These are phyloP conservation scores for Leishmania mexicana DNA, from an alignment of 208 protist species.

Conservation along the genomic window DNA sequence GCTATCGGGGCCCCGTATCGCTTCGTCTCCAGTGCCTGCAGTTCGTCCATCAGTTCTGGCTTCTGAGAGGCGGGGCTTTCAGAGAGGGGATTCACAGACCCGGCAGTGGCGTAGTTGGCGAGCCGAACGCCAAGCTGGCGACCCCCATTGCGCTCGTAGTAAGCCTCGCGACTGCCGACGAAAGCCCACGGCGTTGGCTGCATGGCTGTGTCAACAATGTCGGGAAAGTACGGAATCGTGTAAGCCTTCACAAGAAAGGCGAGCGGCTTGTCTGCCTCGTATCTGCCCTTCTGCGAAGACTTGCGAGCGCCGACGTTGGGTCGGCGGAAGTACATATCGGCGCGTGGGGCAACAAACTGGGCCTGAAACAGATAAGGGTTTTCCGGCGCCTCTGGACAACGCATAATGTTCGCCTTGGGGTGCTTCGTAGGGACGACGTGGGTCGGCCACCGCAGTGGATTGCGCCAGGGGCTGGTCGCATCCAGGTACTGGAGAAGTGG, in stretches of 20 bases:
- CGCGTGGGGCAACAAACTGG: conserved; percentile 76
- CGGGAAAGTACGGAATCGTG: conserved; percentile 91
- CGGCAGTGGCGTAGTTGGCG: conserved; percentile 51
- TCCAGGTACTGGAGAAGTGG: conserved; percentile 66
- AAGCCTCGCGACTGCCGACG: conserved; percentile 81
- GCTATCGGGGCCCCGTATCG: conserved; percentile 68
- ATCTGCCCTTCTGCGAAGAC: conserved; percentile 74
- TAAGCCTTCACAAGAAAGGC: conserved; percentile 66
- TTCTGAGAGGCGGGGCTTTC: conserved; percentile 64
- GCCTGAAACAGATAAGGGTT: conserved; percentile 89
- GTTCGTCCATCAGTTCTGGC: conserved; percentile 58
- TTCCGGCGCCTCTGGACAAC: conserved; percentile 77
- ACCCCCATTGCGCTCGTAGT: conserved; percentile 68
- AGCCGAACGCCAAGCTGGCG: conserved; percentile 69
- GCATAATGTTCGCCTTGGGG: conserved; percentile 87
- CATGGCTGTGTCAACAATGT: conserved; percentile 87
- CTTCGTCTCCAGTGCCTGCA: conserved; percentile 52
- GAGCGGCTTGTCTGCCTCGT: conserved; percentile 76
- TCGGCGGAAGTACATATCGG: conserved; percentile 85
- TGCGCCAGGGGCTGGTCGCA: conserved; percentile 88
- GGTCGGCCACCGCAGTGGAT: conserved; percentile 77
- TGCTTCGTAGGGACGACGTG: conserved; percentile 88
- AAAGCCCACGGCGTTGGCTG: conserved; percentile 85
- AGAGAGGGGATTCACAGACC: conserved; percentile 53
- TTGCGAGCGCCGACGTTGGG: conserved; percentile 69